A percentile compares a stretch with the other conserved stretches of the same genome.
Conservation (phyloP, 192 early-diverging fungal species). For the Martensiomyces pterosporus region DNA sequence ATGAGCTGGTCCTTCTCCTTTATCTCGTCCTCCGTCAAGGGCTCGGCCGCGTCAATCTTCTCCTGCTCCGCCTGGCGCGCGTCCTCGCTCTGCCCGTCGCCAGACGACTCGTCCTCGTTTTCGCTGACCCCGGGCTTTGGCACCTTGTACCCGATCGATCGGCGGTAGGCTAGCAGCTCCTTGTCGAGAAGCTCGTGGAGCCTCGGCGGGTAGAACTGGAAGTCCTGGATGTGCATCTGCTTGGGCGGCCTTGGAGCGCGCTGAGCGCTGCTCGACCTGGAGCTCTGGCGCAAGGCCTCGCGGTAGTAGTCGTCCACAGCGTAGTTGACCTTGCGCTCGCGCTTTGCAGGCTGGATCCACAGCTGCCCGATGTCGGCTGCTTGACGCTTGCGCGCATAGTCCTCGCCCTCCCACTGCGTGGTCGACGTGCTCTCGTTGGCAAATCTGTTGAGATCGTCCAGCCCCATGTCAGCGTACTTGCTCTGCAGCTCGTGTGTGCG, state of each 20-base stretch:
- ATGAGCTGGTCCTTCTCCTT: conserved; percentile 68
- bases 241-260: conserved; percentile 63
- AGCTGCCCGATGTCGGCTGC: conserved; percentile 36
- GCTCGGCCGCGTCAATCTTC: conserved; percentile 82
- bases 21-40: conserved; percentile 83
- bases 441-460: conserved; percentile 94
- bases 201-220: conserved; percentile 87
- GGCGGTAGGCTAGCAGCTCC: conserved; percentile 71
- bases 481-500: conserved; percentile 83
- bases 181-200: conserved; percentile 77
- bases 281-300: conserved; percentile 68
- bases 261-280: conserved; percentile 61
- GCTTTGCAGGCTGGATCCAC: conserved; percentile 95
- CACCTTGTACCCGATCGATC: conserved; percentile 68
- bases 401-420: conserved; percentile 95
- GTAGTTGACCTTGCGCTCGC: conserved; percentile 91
- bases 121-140: conserved; percentile 26
- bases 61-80: conserved; percentile 70
- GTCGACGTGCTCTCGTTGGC: conserved; percentile 63
- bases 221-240: conserved; percentile 72
- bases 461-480: conserved; percentile 86
- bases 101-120: conserved; percentile 10
- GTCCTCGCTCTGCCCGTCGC: conserved; percentile 54
- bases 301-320: conserved; percentile 90
- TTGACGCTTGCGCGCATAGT: conserved; percentile 75